Conservation (phyloP, 2,329 filamentous ascomycete genomes). For the Didymellaceae sp. region DNA sequence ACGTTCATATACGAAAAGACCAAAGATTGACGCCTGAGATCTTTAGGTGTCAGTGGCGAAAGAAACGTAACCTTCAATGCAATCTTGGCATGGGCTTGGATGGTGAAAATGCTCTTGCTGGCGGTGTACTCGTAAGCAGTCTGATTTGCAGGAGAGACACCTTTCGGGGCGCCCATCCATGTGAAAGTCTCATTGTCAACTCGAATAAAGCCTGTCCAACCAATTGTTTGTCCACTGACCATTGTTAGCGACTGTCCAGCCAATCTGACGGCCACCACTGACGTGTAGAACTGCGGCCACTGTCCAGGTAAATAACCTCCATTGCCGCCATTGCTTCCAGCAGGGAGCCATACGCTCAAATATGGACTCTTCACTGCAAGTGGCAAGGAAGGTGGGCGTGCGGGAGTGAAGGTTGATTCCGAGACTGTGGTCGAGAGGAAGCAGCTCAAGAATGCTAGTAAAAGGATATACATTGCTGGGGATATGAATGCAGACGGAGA, state of each 20-base stretch:
- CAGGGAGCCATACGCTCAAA: conserved; percentile 62
- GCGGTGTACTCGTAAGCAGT: conserved; percentile 65
- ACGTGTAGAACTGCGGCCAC: conserved; percentile 75
- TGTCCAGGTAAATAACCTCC: conserved; percentile 79
- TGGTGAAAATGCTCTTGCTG: conserved; percentile 36
- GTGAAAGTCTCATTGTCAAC: conserved; percentile 61
- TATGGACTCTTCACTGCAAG: conserved; percentile 60
- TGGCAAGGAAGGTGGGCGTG: conserved; percentile 63
- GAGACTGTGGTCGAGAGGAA: conserved; percentile 24
- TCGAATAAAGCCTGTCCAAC: conserved; percentile 68
- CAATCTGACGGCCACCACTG: conserved; percentile 37
- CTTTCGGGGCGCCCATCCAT: conserved; percentile 69
- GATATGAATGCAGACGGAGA: background rate
- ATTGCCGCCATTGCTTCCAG: conserved; percentile 77
- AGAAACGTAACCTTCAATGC: conserved; percentile 70
- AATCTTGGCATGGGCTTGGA: conserved; percentile 57
- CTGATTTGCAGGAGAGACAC: conserved; percentile 73
- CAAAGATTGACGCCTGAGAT: conserved; percentile 78
- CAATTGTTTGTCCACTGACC: conserved; percentile 71
- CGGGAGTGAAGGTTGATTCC: conserved; percentile 66
- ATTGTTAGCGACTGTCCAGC: conserved; percentile 59
- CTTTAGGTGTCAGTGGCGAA: conserved; percentile 80
- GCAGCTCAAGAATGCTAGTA: conserved; percentile 23
- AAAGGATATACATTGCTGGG: conserved; percentile 28
- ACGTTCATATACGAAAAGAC: conserved; percentile 80